Conservation (phyloP, 1,284 basidiomycete species). For the Ustilago crameri region DNA sequence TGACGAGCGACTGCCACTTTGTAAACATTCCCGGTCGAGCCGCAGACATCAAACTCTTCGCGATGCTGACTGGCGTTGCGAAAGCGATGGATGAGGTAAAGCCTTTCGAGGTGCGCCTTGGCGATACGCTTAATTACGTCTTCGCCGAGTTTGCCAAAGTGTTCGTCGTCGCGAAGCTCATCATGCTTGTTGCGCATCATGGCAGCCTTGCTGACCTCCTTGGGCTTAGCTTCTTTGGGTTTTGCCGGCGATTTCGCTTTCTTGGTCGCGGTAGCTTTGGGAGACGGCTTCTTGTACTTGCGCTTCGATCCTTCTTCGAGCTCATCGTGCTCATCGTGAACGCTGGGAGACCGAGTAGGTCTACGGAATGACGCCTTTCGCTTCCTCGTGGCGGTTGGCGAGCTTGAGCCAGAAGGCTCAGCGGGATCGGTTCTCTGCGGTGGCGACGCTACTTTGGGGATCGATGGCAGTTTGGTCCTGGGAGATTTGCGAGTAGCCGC, state of each 20-base stretch:
- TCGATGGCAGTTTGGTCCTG: constrained; percentile 21
- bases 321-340: constrained; percentile 21
- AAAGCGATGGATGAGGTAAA: constrained; percentile 39
- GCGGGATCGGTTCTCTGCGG: background rate
- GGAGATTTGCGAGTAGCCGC: constrained; percentile 8
- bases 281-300: constrained; percentile 19
- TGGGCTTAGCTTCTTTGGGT: constrained; percentile 20
- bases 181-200: constrained; percentile 24
- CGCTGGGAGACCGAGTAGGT: constrained; percentile 5
- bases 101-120: constrained; percentile 23
- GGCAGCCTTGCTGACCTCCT: constrained; percentile 25
- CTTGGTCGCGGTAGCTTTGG: constrained; percentile 4
- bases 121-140: constrained; percentile 32
- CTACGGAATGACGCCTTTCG: constrained; percentile 12
- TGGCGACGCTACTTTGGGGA: constrained; percentile 14
- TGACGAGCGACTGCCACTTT: constrained; percentile 25
- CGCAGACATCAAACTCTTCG: constrained; percentile 40
- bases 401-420: constrained; percentile 3
- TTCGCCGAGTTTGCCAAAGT: constrained; percentile 32
- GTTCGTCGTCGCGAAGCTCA: constrained; percentile 24
- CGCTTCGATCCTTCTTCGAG: constrained; percentile 26
- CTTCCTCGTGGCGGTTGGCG: constrained; percentile 3
- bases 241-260: constrained; percentile 6
- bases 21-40: constrained; percentile 43
- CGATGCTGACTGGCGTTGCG: constrained; percentile 7